phyloP scores from a whole-genome alignment of 2,329 filamentous ascomycete genomes.

The Fusarium dlaminii region DNA sequence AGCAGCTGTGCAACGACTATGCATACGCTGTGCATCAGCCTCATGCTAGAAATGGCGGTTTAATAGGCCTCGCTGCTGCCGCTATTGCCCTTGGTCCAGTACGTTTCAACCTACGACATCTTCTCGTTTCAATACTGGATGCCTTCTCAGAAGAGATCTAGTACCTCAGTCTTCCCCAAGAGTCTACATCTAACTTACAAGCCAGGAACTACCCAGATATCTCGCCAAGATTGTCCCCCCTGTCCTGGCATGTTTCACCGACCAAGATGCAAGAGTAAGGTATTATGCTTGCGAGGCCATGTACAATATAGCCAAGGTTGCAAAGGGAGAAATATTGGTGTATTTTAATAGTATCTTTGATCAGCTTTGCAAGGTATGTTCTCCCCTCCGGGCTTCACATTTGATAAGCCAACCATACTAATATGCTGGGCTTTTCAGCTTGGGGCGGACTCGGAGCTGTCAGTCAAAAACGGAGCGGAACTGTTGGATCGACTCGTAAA shows the following conservation, averaged over 20 bases:
- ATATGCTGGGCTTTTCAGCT: conserved; percentile 63
- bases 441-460: conserved; percentile 93
- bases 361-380: conserved; percentile 86
- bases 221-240: conserved; percentile 94
- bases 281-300: conserved; percentile 99
- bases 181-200: conserved; percentile 2
- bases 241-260: conserved; percentile 95
- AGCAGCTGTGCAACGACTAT: conserved; percentile 97
- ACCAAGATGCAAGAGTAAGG: conserved; percentile 95
- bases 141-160: neutral
- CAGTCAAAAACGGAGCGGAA: conserved; percentile 97
- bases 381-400: neutral
- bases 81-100: conserved; percentile 94
- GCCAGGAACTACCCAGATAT: conserved; percentile 88
- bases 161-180: neutral
- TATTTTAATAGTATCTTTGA: conserved; percentile 99
- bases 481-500: conserved; percentile 94
- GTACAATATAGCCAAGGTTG: conserved; percentile 99
- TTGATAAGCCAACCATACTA: neutral
- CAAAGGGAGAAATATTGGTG: conserved; percentile 94
- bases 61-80: conserved; percentile 94
- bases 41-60: conserved; percentile 92
- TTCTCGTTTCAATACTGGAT: neutral
- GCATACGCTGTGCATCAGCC: conserved; percentile 97
- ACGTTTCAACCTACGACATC: conserved; percentile 52